A percentile compares a stretch with the other conserved stretches of the same genome.
These are phyloP conservation scores for Talinum fruticosum DNA, from an alignment of 148 eudicot species.

Conservation along the genomic window DNA sequence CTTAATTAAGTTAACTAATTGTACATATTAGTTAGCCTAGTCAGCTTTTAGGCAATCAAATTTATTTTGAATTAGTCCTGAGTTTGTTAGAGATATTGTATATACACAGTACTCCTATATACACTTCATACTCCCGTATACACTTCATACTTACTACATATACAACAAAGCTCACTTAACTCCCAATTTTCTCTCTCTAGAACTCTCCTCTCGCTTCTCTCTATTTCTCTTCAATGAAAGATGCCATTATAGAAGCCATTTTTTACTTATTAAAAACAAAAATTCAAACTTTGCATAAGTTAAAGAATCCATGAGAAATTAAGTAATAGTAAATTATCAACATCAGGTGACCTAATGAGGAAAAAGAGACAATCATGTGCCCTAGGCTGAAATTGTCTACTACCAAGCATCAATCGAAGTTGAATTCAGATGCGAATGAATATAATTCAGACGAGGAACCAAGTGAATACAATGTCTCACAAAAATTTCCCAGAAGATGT, in stretches of 20 bases:
- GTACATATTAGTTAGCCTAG: too few relatives aligned
- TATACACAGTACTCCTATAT: too few relatives aligned
- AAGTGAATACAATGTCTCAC: background rate
- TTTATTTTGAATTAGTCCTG: too few relatives aligned
- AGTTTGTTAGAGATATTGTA: too few relatives aligned
- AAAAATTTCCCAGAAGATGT: background rate
- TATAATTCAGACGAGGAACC: background rate
- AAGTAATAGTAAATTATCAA: background rate
- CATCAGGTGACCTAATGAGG: background rate
- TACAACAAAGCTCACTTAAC: too few relatives aligned
- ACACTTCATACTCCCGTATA: too few relatives aligned
- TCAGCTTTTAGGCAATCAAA: too few relatives aligned
- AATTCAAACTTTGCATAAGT: background rate
- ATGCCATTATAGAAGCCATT: conserved; percentile 76
- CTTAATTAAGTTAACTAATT: too few relatives aligned
- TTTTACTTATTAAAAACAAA: conserved; percentile 51
- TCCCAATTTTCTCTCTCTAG: too few relatives aligned
- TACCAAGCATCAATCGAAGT: background rate
- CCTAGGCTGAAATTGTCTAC: conserved; percentile 1
- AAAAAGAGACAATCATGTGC: background rate
- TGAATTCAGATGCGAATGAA: background rate
- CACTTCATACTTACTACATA: too few relatives aligned
- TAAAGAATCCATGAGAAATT: background rate
- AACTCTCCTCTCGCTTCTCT: too few relatives aligned
- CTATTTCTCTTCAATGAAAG: too few relatives aligned